Evolutionary conservation across 768 basidiomycete species (phyloP).

Genomic region (Leccinum subgranulosum): DNA sequence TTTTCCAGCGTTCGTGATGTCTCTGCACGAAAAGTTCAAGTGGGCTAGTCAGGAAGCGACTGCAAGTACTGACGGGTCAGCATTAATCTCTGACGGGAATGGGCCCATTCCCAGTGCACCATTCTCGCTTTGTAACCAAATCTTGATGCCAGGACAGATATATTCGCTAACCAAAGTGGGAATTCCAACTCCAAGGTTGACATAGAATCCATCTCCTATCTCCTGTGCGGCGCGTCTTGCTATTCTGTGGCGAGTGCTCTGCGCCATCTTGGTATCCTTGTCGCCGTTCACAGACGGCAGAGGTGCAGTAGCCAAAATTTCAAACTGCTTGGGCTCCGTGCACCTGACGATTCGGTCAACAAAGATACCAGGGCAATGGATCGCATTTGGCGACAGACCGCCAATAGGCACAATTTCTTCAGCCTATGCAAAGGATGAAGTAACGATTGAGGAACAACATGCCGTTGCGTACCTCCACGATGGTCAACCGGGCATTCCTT

Average conservation of each 20-base stretch:
- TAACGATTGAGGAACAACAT: constrained; percentile 1
- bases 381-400: constrained; percentile 72
- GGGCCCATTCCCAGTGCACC: constrained; percentile 86
- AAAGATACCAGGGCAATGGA: constrained; percentile 80
- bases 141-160: constrained; percentile 63
- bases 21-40: constrained; percentile 59
- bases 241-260: constrained; percentile 65
- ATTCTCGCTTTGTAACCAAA: constrained; percentile 88
- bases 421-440: constrained; percentile 54
- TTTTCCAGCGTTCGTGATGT: constrained; percentile 93
- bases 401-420: constrained; percentile 88
- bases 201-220: constrained; percentile 79
- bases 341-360: constrained; percentile 82
- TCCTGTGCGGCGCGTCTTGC: constrained; percentile 85
- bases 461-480: constrained; percentile 71
- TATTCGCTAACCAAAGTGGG: constrained; percentile 85
- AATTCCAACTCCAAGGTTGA: constrained; percentile 89
- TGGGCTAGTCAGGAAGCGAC: not conserved
- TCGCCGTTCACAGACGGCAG: constrained; percentile 36
- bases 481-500: constrained; percentile 80
- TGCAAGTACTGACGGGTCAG: constrained; percentile 66
- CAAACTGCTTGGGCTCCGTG: constrained; percentile 70
- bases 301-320: constrained; percentile 62
- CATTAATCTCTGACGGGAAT: constrained; percentile 70
- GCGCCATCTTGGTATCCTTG: constrained; percentile 48